phyloP scores from a whole-genome alignment of 768 basidiomycete genomes.

The Flagelloscypha sp. region DNA sequence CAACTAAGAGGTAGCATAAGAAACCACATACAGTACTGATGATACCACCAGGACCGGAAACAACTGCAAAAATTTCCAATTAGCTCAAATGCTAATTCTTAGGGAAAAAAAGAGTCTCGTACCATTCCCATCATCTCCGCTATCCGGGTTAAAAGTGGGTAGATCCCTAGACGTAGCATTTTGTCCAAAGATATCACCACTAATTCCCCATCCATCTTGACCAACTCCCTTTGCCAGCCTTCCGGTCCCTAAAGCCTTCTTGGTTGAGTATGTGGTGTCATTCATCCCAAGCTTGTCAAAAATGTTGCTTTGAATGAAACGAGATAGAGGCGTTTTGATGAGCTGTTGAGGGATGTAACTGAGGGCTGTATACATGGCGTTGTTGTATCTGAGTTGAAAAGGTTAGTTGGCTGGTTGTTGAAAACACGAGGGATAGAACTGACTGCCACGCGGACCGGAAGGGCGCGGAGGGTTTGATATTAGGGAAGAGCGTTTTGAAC shows the following conservation, averaged over 20 bases:
- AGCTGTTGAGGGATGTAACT: constrained; percentile 2
- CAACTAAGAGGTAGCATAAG: too few species aligned
- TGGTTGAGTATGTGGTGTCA: constrained; percentile 20
- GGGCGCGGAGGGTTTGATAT: constrained; percentile 13
- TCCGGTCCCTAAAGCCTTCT: too few species aligned
- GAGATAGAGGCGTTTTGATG: constrained; percentile 11
- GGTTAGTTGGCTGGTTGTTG: too few species aligned
- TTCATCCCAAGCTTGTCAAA: constrained; percentile 20
- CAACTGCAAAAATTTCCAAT: neutral
- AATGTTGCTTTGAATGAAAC: constrained; percentile 20
- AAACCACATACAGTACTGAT: constrained; percentile 8
- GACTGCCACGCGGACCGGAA: constrained; percentile 15
- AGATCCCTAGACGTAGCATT: too few species aligned
- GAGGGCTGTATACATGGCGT: constrained; percentile 14
- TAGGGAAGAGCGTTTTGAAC: constrained; percentile 12
- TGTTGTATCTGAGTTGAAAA: too few species aligned
- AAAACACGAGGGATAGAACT: too few species aligned
- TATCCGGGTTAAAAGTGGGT: neutral
- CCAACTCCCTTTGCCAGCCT: too few species aligned
- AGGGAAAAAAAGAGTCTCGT: neutral
- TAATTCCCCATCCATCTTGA: neutral
- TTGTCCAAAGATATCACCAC: too few species aligned
- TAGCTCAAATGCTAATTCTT: neutral
- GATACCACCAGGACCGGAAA: constrained; percentile 5
- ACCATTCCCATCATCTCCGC: neutral